phyloP scores from a whole-genome alignment of 2,329 filamentous ascomycete genomes.

The Apiospora saccharicola region DNA sequence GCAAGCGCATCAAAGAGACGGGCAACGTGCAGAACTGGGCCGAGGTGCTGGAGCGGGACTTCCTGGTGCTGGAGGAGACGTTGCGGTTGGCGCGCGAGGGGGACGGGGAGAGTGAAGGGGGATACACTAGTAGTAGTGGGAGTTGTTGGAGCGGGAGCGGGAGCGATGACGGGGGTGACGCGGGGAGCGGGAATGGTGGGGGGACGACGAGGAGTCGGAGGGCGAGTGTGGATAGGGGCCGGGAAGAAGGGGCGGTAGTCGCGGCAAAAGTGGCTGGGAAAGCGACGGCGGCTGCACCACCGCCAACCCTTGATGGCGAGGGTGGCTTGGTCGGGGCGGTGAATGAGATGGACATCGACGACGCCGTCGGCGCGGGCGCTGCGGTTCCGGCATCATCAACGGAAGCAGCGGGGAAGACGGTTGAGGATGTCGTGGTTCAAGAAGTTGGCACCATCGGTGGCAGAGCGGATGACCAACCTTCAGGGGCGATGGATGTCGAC shows the following conservation, averaged over 20 bases:
- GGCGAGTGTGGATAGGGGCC: constrained; percentile 35
- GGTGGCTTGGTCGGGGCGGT: not conserved
- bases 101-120: constrained; percentile 33
- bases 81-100: constrained; percentile 59
- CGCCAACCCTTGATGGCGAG: not conserved
- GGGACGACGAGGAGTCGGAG: constrained; percentile 39
- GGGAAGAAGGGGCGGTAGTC: constrained; percentile 42
- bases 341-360: not conserved
- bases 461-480: not conserved
- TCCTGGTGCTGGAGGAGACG: constrained; percentile 70
- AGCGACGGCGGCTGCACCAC: not conserved
- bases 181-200: constrained; percentile 41
- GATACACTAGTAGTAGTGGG: constrained; percentile 34
- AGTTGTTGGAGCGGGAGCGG: constrained; percentile 40
- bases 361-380: not conserved
- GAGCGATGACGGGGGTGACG: constrained; percentile 35
- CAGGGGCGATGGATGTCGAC: not conserved
- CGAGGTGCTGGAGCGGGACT: constrained; percentile 77
- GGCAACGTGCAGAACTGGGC: constrained; percentile 89
- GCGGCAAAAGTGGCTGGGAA: constrained; percentile 26
- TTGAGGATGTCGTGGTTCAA: constrained; percentile 24
- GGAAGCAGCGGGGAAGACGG: constrained; percentile 29
- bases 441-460: not conserved
- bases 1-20: constrained; percentile 75
- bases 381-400: constrained; percentile 24